Evolutionary conservation across 345 rosid genomes (phyloP), one percentile per base, ranked within the genome.

Genomic region (Gossypium turneri): DNA sequence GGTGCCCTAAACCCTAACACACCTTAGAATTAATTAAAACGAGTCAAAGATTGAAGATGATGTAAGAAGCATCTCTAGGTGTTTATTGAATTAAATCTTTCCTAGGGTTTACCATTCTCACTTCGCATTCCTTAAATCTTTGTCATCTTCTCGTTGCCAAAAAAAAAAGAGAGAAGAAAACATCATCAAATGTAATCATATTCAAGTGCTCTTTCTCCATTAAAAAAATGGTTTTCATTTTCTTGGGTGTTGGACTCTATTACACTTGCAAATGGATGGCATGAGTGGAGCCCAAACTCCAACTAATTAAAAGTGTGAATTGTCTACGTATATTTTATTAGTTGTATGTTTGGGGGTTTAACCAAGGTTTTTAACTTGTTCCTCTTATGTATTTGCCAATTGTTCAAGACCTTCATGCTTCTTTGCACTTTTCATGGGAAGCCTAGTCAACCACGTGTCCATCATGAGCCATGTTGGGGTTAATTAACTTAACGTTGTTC

Each of bases 111-210:
- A 16, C 41, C 77, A 76, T 79, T 81, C 81, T 87, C 75, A 70
- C 73, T 62, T 51, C 41, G 59, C 25, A 50, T 51, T 51, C 17
- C 3, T 38, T 50, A 50, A 69, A 22, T 22, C 47, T 79, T 86
- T 85, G 86, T 84, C 90, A 79, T 85, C 83, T 86, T 84, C 80
- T 82, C 71, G 87, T 75, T 76, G 84, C 88, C 82, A 77, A 80
- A 80, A 79, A 65, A 3, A 59, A 34, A 34, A 56, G 0, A 29
- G 24, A 1, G 1, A 22, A 22, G 1, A 1, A 22, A 22, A 22
- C 34, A 34, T 34, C 73, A 67, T n/a, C 68, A 68, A 58, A 79
- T 80, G 77, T 61, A 34, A 5, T 34, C 60, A 81, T 71, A 80
- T 78, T 77, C 73, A 53, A 70, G 11, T 77, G 76, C 66, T 34